Evolutionary conservation across 2,329 filamentous ascomycete species (phyloP).

Genomic region (Pleoardoris graminearum): DNA sequence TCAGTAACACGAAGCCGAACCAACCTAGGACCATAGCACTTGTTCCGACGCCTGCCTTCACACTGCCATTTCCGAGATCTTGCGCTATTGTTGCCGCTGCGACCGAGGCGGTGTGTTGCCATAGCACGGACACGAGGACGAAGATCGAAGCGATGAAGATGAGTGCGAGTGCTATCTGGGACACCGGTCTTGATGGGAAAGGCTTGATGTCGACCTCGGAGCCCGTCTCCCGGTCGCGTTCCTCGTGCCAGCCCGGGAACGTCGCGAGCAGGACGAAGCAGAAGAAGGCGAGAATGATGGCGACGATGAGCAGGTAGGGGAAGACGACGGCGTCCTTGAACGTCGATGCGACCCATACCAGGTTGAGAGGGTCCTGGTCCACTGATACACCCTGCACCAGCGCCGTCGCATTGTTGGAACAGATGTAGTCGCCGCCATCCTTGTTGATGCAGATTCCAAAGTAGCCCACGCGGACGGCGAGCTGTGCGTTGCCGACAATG

Average conservation of each 20-base stretch:
- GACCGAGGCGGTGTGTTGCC: slow-evolving; percentile 96
- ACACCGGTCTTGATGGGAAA: slow-evolving; percentile 89
- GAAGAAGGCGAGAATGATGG: slow-evolving; percentile 95
- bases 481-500: slow-evolving; percentile 79
- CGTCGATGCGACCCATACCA: slow-evolving; percentile 95
- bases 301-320: slow-evolving; percentile 97
- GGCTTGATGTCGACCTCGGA: slow-evolving; percentile 90
- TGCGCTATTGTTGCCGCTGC: slow-evolving; percentile 92
- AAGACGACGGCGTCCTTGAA: slow-evolving; percentile 99
- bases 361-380: slow-evolving; percentile 92
- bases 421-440: slow-evolving; percentile 87
- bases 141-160: slow-evolving; percentile 75
- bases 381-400: slow-evolving; percentile 86
- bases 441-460: slow-evolving; percentile 97
- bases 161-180: slow-evolving; percentile 87
- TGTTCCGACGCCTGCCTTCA: slow-evolving; percentile 85
- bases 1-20: slow-evolving; percentile 92
- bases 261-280: slow-evolving; percentile 94
- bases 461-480: slow-evolving; percentile 93
- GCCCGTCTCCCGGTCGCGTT: slow-evolving; percentile 73
- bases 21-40: slow-evolving; percentile 96
- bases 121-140: slow-evolving; percentile 69
- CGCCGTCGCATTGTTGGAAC: slow-evolving; percentile 94
- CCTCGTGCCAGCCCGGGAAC: slow-evolving; percentile 97
- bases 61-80: slow-evolving; percentile 87